Evolutionary conservation across 31 red algal genomes (phyloP).

Genomic region (Odonthalia washingtoniensis): DNA sequence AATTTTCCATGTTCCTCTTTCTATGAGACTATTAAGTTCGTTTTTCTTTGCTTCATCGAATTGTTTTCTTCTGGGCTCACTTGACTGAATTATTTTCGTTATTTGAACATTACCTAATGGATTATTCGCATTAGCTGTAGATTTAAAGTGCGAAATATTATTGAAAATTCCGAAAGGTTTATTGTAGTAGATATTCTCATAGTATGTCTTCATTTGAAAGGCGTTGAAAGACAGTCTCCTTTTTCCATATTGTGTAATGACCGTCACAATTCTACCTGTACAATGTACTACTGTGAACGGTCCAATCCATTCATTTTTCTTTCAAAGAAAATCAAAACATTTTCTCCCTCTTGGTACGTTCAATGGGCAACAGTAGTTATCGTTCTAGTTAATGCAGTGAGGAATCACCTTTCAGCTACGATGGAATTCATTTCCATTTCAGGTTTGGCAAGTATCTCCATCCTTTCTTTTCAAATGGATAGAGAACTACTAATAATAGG

Average conservation of each 20-base stretch:
- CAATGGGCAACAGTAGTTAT: background rate
- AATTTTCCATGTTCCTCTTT: constrained; percentile 34
- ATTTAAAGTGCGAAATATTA: background rate
- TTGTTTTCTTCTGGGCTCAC: background rate
- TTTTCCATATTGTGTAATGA: too few relatives aligned
- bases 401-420: background rate
- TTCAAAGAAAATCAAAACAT: too few relatives aligned
- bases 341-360: background rate
- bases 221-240: too few relatives aligned
- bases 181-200: background rate
- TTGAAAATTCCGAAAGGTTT: background rate
- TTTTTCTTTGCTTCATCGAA: background rate
- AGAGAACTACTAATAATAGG: background rate
- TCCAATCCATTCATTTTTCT: too few relatives aligned
- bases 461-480: background rate
- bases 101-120: background rate
- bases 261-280: too few relatives aligned
- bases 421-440: background rate
- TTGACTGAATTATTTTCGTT: background rate
- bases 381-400: background rate
- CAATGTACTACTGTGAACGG: too few relatives aligned
- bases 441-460: constrained; percentile 2
- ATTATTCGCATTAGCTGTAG: background rate
- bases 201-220: background rate
- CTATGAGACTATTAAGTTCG: background rate